Conservation (phyloP, 192 early-diverging fungal species). For the Dimargaris cristalligena region DNA sequence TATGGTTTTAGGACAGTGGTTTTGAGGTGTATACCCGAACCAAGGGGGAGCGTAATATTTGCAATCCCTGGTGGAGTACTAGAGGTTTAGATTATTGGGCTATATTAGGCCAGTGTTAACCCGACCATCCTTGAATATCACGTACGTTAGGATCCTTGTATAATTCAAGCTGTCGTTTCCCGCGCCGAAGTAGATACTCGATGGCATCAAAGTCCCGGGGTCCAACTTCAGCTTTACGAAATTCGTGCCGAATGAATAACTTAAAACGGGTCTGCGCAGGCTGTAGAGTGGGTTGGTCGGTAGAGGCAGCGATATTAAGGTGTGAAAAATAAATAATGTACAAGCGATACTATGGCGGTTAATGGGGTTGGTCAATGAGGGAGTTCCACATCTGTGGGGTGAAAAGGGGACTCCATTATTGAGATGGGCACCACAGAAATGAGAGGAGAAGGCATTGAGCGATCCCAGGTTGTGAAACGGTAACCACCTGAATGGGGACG, state of each 20-base stretch:
- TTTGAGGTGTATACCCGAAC: too few species aligned
- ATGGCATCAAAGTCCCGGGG: slow-evolving; percentile 48
- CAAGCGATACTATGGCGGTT: not conserved
- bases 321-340: not conserved
- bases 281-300: not conserved
- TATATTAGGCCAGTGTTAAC: too few species aligned
- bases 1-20: too few species aligned
- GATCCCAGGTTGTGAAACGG: not conserved
- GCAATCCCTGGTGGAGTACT: too few species aligned
- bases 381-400: not conserved
- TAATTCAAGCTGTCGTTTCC: slow-evolving; percentile 40
- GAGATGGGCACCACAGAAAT: not conserved
- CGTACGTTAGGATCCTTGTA: slow-evolving; percentile 41
- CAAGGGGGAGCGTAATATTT: too few species aligned
- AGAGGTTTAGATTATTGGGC: too few species aligned
- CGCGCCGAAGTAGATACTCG: slow-evolving; percentile 48
- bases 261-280: slow-evolving; percentile 38
- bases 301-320: not conserved
- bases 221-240: slow-evolving; percentile 36
- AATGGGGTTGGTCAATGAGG: too few species aligned
- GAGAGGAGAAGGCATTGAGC: not conserved
- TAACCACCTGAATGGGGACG: too few species aligned
- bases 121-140: slow-evolving; percentile 27
- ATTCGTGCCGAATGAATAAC: slow-evolving; percentile 47
- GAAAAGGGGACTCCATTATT: not conserved